Evolutionary conservation across 306 rosid genomes (phyloP).

Genomic region (Sechiopsis laciniata): DNA sequence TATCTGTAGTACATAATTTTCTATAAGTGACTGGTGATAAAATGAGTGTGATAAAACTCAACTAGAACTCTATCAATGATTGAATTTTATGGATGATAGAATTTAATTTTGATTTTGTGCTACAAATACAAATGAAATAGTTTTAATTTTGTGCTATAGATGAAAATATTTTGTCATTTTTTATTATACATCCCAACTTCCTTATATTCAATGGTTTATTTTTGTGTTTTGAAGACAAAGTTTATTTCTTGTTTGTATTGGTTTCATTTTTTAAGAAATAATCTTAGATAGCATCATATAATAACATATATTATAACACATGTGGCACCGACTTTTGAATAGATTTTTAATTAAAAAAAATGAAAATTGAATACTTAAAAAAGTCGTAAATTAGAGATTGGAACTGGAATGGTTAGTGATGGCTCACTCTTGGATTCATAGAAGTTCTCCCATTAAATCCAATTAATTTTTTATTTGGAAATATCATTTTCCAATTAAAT

Average conservation of each 20-base stretch:
- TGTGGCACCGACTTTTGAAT: conserved; percentile 15
- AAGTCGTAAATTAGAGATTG: not conserved
- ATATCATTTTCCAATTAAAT: conserved; percentile 8
- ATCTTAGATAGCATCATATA: not conserved
- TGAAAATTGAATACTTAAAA: conserved; percentile 7
- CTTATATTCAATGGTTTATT: not conserved
- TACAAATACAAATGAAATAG: too few species aligned
- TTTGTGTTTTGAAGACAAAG: not conserved
- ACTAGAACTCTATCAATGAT: too few species aligned
- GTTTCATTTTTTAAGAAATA: not conserved
- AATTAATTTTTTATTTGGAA: not conserved
- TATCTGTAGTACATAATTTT: too few species aligned
- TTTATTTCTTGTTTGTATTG: not conserved
- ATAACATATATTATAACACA: not conserved
- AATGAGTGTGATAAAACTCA: too few species aligned
- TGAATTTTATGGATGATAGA: too few species aligned
- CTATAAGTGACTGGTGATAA: too few species aligned
- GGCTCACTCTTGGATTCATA: conserved; percentile 1
- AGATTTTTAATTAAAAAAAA: not conserved
- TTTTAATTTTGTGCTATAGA: too few species aligned
- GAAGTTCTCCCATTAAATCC: not conserved
- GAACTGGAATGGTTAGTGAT: conserved; percentile 9
- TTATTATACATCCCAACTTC: too few species aligned
- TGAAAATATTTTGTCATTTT: too few species aligned
- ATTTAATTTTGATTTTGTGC: too few species aligned